These are phyloP conservation scores for Salix dunnii DNA, from an alignment of 345 rosid species.

Conservation along the genomic window DNA sequence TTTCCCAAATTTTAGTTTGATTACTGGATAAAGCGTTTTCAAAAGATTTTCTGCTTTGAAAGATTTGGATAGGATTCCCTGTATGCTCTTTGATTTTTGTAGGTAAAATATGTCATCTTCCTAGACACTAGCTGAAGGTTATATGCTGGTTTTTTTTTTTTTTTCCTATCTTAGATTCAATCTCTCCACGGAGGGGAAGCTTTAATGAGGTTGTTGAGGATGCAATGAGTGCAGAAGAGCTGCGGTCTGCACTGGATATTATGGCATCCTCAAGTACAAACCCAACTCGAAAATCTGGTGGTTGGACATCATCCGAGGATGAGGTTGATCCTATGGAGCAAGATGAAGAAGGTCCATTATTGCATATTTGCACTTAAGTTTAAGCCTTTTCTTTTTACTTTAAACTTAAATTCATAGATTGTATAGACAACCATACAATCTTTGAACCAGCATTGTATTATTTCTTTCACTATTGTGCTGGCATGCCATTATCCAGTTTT, in stretches of 20 bases:
- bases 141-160: constrained; percentile 13
- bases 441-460: neutral
- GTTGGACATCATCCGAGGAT: constrained; percentile 91
- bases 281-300: constrained; percentile 34
- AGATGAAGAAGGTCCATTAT: constrained; percentile 58
- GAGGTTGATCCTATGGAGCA: constrained; percentile 79
- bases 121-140: neutral
- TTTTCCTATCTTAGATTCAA: constrained; percentile 40
- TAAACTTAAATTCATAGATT: neutral
- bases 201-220: constrained; percentile 59
- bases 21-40: neutral
- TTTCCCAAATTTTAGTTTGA: neutral
- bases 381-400: neutral
- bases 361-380: constrained; percentile 7
- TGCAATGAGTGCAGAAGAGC: constrained; percentile 62
- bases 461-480: neutral
- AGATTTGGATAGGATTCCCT: neutral
- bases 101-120: neutral
- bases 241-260: constrained; percentile 56
- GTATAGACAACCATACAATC: neutral
- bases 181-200: constrained; percentile 52
- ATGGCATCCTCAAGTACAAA: constrained; percentile 70
- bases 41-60: neutral
- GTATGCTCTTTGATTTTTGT: neutral
- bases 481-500: neutral